Conservation (phyloP, 495 filamentous ascomycete genomes). For the Tuber calosporum region DNA sequence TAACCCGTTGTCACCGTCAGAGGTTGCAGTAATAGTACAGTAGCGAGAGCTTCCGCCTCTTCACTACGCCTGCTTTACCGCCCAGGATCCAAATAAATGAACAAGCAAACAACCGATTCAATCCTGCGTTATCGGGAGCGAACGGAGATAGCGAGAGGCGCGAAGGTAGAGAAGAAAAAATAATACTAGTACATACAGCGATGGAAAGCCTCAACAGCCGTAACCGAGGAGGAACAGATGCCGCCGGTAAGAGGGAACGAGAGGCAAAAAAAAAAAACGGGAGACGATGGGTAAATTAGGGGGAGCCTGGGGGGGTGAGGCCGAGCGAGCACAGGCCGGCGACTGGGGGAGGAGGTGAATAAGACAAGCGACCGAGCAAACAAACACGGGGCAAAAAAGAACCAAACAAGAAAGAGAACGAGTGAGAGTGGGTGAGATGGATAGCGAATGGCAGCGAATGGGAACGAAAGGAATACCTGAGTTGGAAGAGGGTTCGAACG, state of each 20-base stretch:
- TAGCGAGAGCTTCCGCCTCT: conserved; percentile 6
- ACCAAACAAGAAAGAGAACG: conserved; percentile 17
- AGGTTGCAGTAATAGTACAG: background rate
- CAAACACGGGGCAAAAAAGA: conserved; percentile 25
- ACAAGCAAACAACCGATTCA: background rate
- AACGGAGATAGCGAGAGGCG: conserved; percentile 5
- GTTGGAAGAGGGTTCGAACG: background rate
- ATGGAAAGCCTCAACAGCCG: conserved; percentile 8
- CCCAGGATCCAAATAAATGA: conserved; percentile 8
- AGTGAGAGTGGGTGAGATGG: conserved; percentile 31
- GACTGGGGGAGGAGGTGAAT: background rate
- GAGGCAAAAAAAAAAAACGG: background rate
- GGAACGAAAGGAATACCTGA: background rate
- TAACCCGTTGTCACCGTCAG: conserved; percentile 10
- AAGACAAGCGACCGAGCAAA: conserved; percentile 20
- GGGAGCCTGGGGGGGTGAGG: conserved; percentile 16
- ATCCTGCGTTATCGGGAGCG: conserved; percentile 1
- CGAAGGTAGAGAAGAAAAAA: conserved; percentile 8
- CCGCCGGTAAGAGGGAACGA: conserved; percentile 7
- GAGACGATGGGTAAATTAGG: conserved; percentile 14
- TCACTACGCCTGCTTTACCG: background rate
- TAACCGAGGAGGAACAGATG: conserved; percentile 9
- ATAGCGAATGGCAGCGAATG: background rate
- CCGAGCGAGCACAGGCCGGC: conserved; percentile 10
- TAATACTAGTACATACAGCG: background rate